Evolutionary conservation across 306 rosid genomes (phyloP), one percentile per base, ranked within the genome.

Genomic region (Carpinus fangiana): DNA sequence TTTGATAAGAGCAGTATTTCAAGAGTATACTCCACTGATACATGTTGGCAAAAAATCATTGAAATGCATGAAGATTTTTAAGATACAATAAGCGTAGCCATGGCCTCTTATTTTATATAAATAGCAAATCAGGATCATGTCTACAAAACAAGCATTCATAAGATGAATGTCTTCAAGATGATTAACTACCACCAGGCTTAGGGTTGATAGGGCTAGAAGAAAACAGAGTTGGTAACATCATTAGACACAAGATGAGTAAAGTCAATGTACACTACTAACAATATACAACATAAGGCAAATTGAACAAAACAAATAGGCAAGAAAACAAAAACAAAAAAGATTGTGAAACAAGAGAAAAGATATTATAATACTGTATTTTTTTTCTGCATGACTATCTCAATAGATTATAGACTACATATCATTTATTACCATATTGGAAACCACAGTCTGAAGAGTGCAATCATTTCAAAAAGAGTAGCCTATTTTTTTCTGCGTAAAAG

Each of bases 261-360:
- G 72, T 38, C 14, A 18, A 67, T 14, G 13, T 8, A 38, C 28
- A 41, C 20, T 16, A 34, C 1, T 64, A 64, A 64, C 43, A 31
- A 14, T 67, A 14, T 10, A 38, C 1, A 67, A n/a, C 51, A n/a
- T 9, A 41, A 41, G 51, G 31, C 4, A 41, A 67, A 41, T 41
- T 67, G 72, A 67, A 41, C 51, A 67, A 67, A 67, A 67, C 16
- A 67, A 67, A 10, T 7, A n/a, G 26, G 51, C 14, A 67, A 67
- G 72, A 18, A 67, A 41, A n/a, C 72, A 14, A 64, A 36, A 31
- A 64, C 47, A 64, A 43, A 65, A 65, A 41, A 41, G 8, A 67
- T 4, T 9, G 18, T n/a, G 4, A 41, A 67, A 12, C 9, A 41
- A 38, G 70, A 16, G n/a, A 34, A 36, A 65, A 65, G 17, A 67